Percentiles rank a stretch among this genome's conserved stretches.
Evolutionary conservation across 441 rosid species (phyloP).

Genomic region (Jatropha multifida): DNA sequence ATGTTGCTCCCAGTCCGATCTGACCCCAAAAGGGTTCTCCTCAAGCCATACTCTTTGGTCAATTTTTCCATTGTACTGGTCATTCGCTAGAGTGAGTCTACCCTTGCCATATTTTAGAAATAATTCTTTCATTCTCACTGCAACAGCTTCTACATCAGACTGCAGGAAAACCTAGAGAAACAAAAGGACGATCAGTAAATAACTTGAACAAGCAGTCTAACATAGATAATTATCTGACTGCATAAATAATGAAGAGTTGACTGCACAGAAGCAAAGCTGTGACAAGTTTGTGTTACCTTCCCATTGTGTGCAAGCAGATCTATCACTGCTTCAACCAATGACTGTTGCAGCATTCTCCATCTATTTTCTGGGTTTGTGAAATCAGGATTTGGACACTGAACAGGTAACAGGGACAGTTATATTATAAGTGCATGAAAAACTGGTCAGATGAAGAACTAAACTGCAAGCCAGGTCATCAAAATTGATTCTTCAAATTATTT

Average conservation of each 20-base stretch:
- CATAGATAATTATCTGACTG: no score
- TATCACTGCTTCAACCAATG: conserved; percentile 62
- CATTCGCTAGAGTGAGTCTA: conserved; percentile 35
- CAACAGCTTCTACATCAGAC: conserved; percentile 64
- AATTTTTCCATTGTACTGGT: conserved; percentile 15
- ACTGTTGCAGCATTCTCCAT: conserved; percentile 72
- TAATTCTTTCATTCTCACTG: conserved; percentile 56
- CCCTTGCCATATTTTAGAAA: conserved; percentile 54
- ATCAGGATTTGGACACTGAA: conserved; percentile 78
- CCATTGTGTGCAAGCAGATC: conserved; percentile 59
- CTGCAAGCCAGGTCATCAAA: conserved; percentile 4
- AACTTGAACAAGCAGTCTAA: background rate
- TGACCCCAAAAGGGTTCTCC: conserved; percentile 71
- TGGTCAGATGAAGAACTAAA: conserved; percentile 9
- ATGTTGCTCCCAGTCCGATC: conserved; percentile 77
- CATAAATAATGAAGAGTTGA: background rate
- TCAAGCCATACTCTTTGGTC: conserved; percentile 43
- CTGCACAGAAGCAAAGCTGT: background rate
- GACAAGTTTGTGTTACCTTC: conserved; percentile 41
- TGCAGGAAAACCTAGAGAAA: conserved; percentile 59
- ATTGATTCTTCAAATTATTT: background rate
- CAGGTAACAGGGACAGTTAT: conserved; percentile 17
- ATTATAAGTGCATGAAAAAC: background rate
- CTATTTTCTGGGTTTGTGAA: conserved; percentile 63
- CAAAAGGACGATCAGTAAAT: conserved; percentile 12